Evolutionary conservation across 805 yeast species (phyloP).

Genomic region (Danielia oregonensis): DNA sequence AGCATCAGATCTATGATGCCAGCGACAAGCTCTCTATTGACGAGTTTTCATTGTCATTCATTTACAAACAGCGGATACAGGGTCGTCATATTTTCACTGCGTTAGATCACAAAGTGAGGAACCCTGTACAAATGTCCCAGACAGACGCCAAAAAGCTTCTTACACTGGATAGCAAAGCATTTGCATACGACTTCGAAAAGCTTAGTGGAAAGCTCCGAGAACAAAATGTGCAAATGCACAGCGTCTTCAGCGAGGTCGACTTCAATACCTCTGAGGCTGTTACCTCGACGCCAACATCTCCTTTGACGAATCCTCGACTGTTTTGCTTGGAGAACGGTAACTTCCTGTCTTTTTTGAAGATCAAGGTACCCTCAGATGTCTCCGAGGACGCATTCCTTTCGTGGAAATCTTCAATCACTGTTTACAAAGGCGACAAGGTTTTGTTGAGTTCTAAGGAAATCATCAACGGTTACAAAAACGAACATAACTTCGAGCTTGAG

Average conservation of each 20-base stretch:
- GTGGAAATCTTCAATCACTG: conserved; percentile 28
- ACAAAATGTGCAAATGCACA: conserved; percentile 10
- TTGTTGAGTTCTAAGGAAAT: conserved; percentile 24
- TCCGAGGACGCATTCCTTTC: conserved; percentile 4
- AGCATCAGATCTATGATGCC: neutral
- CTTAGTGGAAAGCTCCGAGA: conserved; percentile 3
- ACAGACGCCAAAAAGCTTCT: conserved; percentile 1
- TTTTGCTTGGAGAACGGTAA: conserved; percentile 12
- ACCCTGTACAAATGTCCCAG: neutral
- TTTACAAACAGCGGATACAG: conserved; percentile 6
- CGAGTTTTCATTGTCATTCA: conserved; percentile 10
- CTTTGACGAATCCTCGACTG: conserved; percentile 11
- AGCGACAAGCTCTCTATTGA: conserved; percentile 2
- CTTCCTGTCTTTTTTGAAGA: conserved; percentile 10
- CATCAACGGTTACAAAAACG: conserved; percentile 29
- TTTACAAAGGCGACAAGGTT: conserved; percentile 19
- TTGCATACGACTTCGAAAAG: conserved; percentile 6
- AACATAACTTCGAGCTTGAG: conserved; percentile 20
- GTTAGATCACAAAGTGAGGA: conserved; percentile 1
- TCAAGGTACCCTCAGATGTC: conserved; percentile 4
- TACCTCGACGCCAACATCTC: conserved; percentile 14
- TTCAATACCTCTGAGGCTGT: conserved; percentile 4
- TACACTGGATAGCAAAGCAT: conserved; percentile 4
- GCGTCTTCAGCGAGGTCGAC: conserved; percentile 7
- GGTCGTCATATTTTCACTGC: conserved; percentile 8